Base-by-base conservation (phyloP, 2,329 filamentous ascomycete species). In the Colletotrichum brevisporum region DNA sequence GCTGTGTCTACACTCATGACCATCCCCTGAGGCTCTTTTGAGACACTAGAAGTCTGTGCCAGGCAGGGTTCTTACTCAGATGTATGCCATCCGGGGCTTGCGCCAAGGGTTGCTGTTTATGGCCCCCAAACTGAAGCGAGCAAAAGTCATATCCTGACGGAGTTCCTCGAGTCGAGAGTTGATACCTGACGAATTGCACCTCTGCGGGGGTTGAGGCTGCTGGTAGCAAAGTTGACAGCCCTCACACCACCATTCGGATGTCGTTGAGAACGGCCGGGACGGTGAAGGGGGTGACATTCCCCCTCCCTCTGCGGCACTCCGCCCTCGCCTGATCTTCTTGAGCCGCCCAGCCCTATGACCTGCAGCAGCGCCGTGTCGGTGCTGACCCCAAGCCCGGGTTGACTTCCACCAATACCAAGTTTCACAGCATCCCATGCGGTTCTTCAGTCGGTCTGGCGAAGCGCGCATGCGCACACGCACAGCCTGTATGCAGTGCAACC, bases 271-370 rank as follows among this genome's bases (percentile, higher is more conserved):
- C 36, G 39, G 45, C 24, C 59, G 21, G 41, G 26, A 27, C 13
- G 50, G 13, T 15, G 41, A 26, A 36, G 24, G 50, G 24, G 58
- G 55, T 66, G 43, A 18, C 26, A 56, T 45, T 10, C 36, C 1
- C 18, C 63, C 56, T 21, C 21, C 54, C 18, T 50, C 27, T 13
- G 36, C 27, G 21, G 16, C 36, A 53, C 3, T 36, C n/a, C 21
- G 27, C 48, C 57, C 39, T 62, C 6, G 43, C 43, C 59, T 51
- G 43, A 27, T 36, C 58, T 62, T 47, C 47, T 68, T 48, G 48
- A 58, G 65, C 60, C 54, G 62, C 55, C 54, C 55, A 69, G 66
- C 66, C 66, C 62, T 69, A 69, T 10, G 24, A 47, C 43, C 50
- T 60, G 66, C 62, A 66, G 55, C 18, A 31, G 8, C 10, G 6